Base-by-base conservation (phyloP, 306 rosid genomes). In the Cicer cuneatum region DNA sequence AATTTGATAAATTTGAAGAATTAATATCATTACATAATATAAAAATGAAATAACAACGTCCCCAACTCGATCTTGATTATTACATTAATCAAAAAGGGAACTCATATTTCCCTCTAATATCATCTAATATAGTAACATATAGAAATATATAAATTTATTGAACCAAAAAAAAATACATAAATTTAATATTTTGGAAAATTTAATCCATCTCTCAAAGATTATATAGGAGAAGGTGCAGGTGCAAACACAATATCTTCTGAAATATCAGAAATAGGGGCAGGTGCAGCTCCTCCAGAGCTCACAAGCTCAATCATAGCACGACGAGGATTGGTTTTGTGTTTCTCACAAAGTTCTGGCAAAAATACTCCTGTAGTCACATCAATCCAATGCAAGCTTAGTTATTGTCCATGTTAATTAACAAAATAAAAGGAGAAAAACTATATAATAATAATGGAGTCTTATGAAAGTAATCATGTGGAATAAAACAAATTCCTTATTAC, bases 291-390 rank as follows among this genome's bases (percentile, higher is more conserved):
- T 11, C 97, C 92, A 0, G 91, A 88, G 76, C 93, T 88, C 85
- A 83, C 61, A 52, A 89, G 84, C 78, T 79, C 84, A 0, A 81
- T 42, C 97, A 92, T 92, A 40, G 85, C 83, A 9, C 96, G 93
- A 67, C 46, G 93, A 43, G 93, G 96, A 79, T 82, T 88, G 15
- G 19, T 73, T 35, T 85, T 80, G 8, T 84, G 86, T 42, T 73
- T 82, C 78, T 79, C 83, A 52, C 98, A 92, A 0, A 92, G 78
- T 48, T 90, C 89, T 0, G 96, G 90, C 82, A 92, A 86, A 66
- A 80, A 86, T 14, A 88, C 96, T 21, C 95, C 95, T 87, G 86
- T 81, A 29, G 81, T 57, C 66, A 49, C 5, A 66, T 21, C 4
- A 73, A 58, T 8, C 14, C 4, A 73, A 58, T 6, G 0, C 6